These are phyloP conservation scores for Exophiala lecanii-corni DNA, from an alignment of 2,329 filamentous ascomycete species.

Conservation along the genomic window DNA sequence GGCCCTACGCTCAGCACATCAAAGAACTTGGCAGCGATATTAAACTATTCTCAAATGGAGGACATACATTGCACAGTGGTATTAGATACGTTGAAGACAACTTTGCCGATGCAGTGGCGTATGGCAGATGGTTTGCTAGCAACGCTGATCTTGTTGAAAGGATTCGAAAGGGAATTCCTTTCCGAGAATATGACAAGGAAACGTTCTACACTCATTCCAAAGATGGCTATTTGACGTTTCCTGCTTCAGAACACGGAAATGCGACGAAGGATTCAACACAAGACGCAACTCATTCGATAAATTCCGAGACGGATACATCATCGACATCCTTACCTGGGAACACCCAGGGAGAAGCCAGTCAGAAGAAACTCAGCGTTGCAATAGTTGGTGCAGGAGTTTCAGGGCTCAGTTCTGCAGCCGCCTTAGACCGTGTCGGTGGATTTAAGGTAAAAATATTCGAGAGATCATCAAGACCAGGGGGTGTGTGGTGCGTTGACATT, in stretches of 20 bases:
- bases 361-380: not conserved
- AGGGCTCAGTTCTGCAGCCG: not conserved
- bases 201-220: slow-evolving; percentile 6
- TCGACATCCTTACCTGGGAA: not conserved
- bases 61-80: slow-evolving; percentile 32
- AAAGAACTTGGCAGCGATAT: not conserved
- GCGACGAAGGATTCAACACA: not conserved
- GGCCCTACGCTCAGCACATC: not conserved
- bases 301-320: not conserved
- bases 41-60: slow-evolving; percentile 3
- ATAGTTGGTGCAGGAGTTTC: not conserved
- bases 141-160: slow-evolving; percentile 47
- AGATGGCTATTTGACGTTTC: not conserved
- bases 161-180: slow-evolving; percentile 22
- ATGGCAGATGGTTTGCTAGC: slow-evolving; percentile 45
- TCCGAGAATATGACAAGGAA: not conserved
- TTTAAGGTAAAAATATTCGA: not conserved
- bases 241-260: not conserved
- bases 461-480: not conserved
- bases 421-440: not conserved
- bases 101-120: slow-evolving; percentile 44
- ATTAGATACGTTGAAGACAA: not conserved
- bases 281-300: not conserved
- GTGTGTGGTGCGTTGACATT: not conserved
- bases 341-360: no score